phyloP scores from a whole-genome alignment of 208 protist species.

The Trypanosoma scelopori region DNA sequence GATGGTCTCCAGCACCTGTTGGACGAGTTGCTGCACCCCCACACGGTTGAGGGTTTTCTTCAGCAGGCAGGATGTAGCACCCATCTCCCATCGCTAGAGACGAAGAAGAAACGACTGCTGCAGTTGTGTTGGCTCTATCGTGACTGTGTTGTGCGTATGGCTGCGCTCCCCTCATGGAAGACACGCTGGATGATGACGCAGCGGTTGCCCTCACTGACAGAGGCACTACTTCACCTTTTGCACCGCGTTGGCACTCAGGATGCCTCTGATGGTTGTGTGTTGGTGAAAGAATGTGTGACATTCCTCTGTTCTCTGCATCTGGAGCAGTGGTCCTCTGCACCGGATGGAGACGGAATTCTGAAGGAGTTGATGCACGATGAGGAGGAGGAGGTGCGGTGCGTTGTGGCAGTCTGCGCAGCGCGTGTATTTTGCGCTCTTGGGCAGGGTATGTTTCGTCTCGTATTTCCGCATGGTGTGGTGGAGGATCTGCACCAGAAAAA shows the following conservation, averaged over 20 bases:
- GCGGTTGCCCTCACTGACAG: slow-evolving; percentile 45
- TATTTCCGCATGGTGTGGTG: slow-evolving; percentile 25
- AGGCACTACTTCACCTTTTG: slow-evolving; percentile 42
- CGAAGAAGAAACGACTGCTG: slow-evolving; percentile 9
- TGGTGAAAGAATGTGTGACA: slow-evolving; percentile 32
- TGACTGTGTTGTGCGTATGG: slow-evolving; percentile 42
- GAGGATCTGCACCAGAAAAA: slow-evolving; percentile 1
- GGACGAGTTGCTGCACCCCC: slow-evolving; percentile 34
- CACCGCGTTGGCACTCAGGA: slow-evolving; percentile 23
- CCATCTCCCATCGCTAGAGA: background rate
- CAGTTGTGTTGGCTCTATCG: slow-evolving; percentile 42
- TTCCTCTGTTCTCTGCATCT: slow-evolving; percentile 14
- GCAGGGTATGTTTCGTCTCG: slow-evolving; percentile 38
- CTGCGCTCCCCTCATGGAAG: slow-evolving; percentile 55
- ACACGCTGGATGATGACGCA: slow-evolving; percentile 60
- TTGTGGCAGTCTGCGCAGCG: slow-evolving; percentile 38
- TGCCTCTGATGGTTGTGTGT: slow-evolving; percentile 7
- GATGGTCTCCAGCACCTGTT: slow-evolving; percentile 46
- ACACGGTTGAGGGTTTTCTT: slow-evolving; percentile 19
- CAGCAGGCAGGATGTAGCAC: background rate
- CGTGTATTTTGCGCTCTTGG: slow-evolving; percentile 32
- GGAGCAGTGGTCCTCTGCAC: slow-evolving; percentile 26
- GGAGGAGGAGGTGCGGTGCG: slow-evolving; percentile 65
- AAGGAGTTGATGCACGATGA: slow-evolving; percentile 35
- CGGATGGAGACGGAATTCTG: slow-evolving; percentile 12